Evolutionary conservation across 805 yeast genomes (phyloP).

Genomic region (Wickerhamomyces pijperi): DNA sequence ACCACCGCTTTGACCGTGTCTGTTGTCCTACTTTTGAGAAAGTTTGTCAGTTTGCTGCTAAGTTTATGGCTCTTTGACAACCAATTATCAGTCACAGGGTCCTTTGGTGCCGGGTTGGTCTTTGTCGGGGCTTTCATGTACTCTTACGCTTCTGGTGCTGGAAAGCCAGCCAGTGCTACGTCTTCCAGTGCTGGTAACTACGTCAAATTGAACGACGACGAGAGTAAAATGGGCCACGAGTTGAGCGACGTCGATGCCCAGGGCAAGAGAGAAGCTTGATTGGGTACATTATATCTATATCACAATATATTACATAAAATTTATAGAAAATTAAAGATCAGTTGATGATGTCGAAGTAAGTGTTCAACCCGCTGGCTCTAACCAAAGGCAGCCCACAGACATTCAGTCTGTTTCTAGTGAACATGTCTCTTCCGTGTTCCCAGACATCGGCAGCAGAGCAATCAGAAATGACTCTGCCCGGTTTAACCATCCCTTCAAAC

Average conservation of each 20-base stretch:
- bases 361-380: constrained; percentile 9
- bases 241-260: neutral
- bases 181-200: neutral
- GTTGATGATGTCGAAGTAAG: constrained; percentile 13
- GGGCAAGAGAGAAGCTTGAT: neutral
- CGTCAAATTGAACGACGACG: neutral
- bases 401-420: constrained; percentile 10
- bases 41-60: constrained; percentile 46
- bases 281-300: too few relatives aligned
- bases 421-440: constrained; percentile 11
- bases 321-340: too few relatives aligned
- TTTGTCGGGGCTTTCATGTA: constrained; percentile 46
- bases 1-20: constrained; percentile 55
- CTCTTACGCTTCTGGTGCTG: constrained; percentile 16
- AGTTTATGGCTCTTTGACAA: constrained; percentile 45
- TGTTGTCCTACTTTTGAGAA: constrained; percentile 48
- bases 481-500: constrained; percentile 3
- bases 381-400: constrained; percentile 15
- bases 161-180: too few relatives aligned
- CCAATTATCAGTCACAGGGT: constrained; percentile 25
- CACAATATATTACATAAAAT: too few relatives aligned
- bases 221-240: neutral
- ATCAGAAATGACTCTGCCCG: constrained; percentile 6
- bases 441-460: constrained; percentile 15
- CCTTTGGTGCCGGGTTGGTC: constrained; percentile 39